A percentile compares a stretch with the other conserved stretches of the same genome.
Evolutionary conservation across 2,329 filamentous ascomycete genomes (phyloP).

Genomic region (Colletotrichum tanaceti): DNA sequence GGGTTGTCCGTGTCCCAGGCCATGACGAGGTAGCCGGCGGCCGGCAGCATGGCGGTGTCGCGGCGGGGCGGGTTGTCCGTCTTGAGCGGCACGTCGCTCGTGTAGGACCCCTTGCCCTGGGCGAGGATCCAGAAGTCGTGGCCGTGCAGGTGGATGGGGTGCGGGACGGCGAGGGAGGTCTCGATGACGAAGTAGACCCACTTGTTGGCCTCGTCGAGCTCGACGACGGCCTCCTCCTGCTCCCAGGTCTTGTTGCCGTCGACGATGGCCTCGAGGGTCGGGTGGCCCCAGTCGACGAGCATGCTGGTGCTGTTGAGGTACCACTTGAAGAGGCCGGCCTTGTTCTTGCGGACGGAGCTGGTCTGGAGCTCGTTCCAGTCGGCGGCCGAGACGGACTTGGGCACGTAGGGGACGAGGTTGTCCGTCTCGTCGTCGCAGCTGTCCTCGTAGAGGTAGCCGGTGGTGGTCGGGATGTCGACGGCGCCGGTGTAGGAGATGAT

Average conservation of each 20-base stretch:
- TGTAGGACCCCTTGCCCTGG: slow-evolving; percentile 39
- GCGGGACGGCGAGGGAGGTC: slow-evolving; percentile 44
- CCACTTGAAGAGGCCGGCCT: slow-evolving; percentile 57
- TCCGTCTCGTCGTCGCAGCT: slow-evolving; percentile 52
- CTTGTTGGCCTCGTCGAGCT: slow-evolving; percentile 44
- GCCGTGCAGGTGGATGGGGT: slow-evolving; percentile 54
- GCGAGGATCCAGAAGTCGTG: slow-evolving; percentile 49
- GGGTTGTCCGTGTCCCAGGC: slow-evolving; percentile 63
- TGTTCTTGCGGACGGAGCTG: slow-evolving; percentile 45
- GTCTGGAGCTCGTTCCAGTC: slow-evolving; percentile 46
- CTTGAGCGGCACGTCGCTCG: slow-evolving; percentile 35
- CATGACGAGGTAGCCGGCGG: slow-evolving; percentile 59
- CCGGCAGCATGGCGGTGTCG: slow-evolving; percentile 62
- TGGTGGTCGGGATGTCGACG: slow-evolving; percentile 34
- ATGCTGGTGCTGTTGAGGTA: slow-evolving; percentile 54
- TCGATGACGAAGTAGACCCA: slow-evolving; percentile 50
- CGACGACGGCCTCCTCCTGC: slow-evolving; percentile 46
- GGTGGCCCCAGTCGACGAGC: slow-evolving; percentile 48
- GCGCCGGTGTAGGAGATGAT: slow-evolving; percentile 58
- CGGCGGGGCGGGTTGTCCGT: slow-evolving; percentile 61
- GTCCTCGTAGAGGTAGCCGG: slow-evolving; percentile 38
- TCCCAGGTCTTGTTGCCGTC: slow-evolving; percentile 42
- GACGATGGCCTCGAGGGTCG: slow-evolving; percentile 46
- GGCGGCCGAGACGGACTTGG: slow-evolving; percentile 47
- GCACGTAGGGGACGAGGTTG: slow-evolving; percentile 50